These are phyloP conservation scores for Blastocystis hominis DNA, from an alignment of 352 stramenopile species.

Conservation along the genomic window DNA sequence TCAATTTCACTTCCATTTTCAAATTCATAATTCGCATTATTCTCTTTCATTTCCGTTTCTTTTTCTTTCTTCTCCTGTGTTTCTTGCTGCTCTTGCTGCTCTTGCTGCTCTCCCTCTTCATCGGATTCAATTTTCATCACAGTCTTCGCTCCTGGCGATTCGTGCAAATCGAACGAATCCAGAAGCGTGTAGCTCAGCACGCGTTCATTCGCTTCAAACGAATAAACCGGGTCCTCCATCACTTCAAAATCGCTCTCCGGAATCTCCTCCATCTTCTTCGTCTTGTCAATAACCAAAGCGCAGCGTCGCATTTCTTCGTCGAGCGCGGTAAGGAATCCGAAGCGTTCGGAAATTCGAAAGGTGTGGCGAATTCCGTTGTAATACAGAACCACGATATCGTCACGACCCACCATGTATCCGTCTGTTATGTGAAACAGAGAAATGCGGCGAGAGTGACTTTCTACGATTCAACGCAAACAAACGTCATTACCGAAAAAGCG, in stretches of 20 bases:
- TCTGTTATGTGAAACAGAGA: conserved; percentile 1
- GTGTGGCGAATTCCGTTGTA: background rate
- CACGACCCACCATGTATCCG: background rate
- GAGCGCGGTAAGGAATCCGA: conserved; percentile 16
- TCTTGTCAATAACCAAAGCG: background rate
- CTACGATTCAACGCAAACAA: background rate
- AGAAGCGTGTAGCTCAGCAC: background rate
- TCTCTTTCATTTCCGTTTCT: too few species aligned
- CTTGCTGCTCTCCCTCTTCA: too few species aligned
- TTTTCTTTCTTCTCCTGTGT: too few species aligned
- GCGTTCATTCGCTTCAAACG: background rate
- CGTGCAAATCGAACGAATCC: background rate
- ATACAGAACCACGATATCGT: background rate
- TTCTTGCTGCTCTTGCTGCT: too few species aligned
- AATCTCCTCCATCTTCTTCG: background rate
- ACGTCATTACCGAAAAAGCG: background rate
- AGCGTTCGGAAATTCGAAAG: conserved; percentile 3
- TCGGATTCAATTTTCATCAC: too few species aligned
- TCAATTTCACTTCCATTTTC: too few species aligned
- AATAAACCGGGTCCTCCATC: background rate
- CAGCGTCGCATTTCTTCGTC: background rate
- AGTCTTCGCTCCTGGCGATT: too few species aligned
- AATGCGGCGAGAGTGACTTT: background rate
- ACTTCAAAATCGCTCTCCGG: background rate
- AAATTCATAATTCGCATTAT: too few species aligned